These are phyloP conservation scores for Penicillium sp. DNA, from an alignment of 2,329 filamentous ascomycete species.

Conservation along the genomic window DNA sequence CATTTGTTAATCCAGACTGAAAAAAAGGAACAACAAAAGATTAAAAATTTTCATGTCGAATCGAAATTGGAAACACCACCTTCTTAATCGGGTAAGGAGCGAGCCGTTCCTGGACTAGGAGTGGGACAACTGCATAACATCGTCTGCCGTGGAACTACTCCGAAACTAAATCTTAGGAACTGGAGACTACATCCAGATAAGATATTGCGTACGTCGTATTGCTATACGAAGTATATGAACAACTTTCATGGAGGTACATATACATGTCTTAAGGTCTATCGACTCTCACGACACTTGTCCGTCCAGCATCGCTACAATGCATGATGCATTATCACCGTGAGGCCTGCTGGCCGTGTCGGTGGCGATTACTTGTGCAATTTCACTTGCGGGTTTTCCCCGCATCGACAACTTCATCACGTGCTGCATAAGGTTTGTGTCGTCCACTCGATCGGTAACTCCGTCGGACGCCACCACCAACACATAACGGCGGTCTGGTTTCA, in stretches of 20 bases:
- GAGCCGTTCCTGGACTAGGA: constrained; percentile 6
- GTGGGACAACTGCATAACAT: constrained; percentile 21
- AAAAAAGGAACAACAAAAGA: neutral
- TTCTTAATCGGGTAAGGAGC: constrained; percentile 21
- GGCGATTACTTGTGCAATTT: constrained; percentile 31
- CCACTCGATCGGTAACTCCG: constrained; percentile 30
- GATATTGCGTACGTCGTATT: no score
- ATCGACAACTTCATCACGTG: constrained; percentile 32
- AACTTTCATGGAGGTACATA: no score
- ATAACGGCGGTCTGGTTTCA: constrained; percentile 28
- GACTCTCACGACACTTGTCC: constrained; percentile 23
- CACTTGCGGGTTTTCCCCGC: constrained; percentile 28
- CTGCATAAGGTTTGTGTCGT: constrained; percentile 29
- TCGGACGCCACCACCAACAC: constrained; percentile 32
- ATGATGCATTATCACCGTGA: constrained; percentile 34
- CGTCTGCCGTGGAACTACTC: neutral
- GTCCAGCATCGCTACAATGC: constrained; percentile 33
- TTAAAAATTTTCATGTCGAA: neutral
- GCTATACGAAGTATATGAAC: neutral
- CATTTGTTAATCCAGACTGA: neutral
- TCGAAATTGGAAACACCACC: constrained; percentile 17
- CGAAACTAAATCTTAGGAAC: no score
- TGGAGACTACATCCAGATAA: no score
- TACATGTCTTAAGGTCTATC: no score
- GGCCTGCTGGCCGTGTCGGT: constrained; percentile 15